Evolutionary conservation across 2,329 filamentous ascomycete species (phyloP), one percentile per base, ranked within the genome.

Genomic region (Ophiosphaerella herpotricha): DNA sequence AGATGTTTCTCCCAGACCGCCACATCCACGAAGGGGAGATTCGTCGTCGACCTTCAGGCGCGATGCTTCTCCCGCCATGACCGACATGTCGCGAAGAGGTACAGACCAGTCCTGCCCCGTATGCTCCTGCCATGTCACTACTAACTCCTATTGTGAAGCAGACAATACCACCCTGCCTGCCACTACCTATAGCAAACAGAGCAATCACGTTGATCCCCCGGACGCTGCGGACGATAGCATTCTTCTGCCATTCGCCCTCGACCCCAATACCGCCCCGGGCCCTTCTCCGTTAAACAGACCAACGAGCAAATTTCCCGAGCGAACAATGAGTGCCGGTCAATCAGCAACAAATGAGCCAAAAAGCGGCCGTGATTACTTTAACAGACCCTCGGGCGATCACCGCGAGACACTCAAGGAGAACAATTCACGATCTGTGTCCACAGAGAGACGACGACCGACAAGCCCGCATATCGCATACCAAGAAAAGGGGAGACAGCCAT

Each of bases 391-490:
- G 49, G 56, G 57, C n/a, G 65, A 68, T n/a, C 71, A 74, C 29
- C 67, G 75, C 52, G 76, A 79, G 21, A 61, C 66, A 29, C 56
- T 76, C 42, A 74, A 74, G 51, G 75, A 78, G 43, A 68, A 70
- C 46, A 59, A 72, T 14, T 78, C 77, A 11, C 68, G 77, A 39
- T 78, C 77, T 13, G 73, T 70, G 4, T 80, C 78, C 4, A 71
- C 72, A 13, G 78, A 80, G 57, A 52, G 59, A 18, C 70, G 77
- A 31, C 64, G 64, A 32, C 60, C 75, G 66, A 51, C 85, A 2
- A 91, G 90, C 13, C 90, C 91, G n/a, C 91, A 96, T 66, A 96
- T 96, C 63, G 89, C 91, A 18, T 95, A 91, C 69, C 91, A 96
- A 70, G 90, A 96, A 64, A 94, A 92, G 73, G 84, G 85, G 2